Conservation (phyloP, 306 rosid genomes). For the Lathyrus sativus region DNA sequence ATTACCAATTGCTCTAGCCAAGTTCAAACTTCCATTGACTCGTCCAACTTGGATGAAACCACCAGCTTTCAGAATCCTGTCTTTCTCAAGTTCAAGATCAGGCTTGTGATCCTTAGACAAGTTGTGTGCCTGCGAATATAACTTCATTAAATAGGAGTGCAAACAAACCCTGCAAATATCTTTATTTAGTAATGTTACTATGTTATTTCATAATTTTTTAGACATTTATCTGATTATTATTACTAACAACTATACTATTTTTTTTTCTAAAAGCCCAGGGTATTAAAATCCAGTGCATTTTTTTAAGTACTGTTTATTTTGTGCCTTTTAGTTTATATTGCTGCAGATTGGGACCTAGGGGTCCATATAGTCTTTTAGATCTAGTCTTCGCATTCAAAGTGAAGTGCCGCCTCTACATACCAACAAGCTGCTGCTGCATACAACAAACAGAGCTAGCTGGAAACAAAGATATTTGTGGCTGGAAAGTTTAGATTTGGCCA, state of each 20-base stretch:
- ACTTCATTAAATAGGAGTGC: conserved; percentile 31
- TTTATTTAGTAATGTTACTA: neutral
- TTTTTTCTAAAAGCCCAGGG: neutral
- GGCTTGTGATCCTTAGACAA: conserved; percentile 97
- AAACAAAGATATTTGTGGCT: neutral
- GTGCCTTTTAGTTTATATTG: neutral
- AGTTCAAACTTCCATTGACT: conserved; percentile 90
- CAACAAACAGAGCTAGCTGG: neutral
- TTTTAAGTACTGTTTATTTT: neutral
- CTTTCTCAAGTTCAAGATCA: conserved; percentile 81
- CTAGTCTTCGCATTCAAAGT: neutral
- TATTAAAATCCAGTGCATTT: neutral
- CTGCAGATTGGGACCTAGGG: neutral
- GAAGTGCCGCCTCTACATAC: neutral
- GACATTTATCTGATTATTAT: neutral
- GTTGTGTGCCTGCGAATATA: conserved; percentile 72
- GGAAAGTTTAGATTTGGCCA: neutral
- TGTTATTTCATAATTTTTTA: neutral
- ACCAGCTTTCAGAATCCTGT: conserved; percentile 90
- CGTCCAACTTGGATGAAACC: conserved; percentile 93
- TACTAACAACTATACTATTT: neutral
- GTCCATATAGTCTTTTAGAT: neutral
- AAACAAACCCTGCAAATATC: conserved; percentile 16
- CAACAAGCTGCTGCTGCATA: neutral
- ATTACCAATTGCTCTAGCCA: conserved; percentile 92